Percentiles rank a stretch among this genome's conserved stretches.
Conservation (phyloP, 345 rosid genomes). For the Tarenaya hassleriana region DNA sequence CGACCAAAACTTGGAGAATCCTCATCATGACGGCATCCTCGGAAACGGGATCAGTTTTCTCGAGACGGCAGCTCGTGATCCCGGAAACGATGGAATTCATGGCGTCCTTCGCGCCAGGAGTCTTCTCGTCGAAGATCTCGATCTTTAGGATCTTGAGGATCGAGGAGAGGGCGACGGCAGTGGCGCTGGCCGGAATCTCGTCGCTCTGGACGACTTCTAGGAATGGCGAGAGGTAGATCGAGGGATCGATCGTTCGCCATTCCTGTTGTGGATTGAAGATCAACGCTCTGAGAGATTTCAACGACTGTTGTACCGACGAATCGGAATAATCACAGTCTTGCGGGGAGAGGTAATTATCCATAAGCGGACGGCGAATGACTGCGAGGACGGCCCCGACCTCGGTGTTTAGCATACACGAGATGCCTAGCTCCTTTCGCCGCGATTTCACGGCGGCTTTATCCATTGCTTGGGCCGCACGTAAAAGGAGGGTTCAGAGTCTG, state of each 20-base stretch:
- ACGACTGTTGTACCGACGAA: slow-evolving; percentile 47
- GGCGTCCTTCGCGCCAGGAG: slow-evolving; percentile 66
- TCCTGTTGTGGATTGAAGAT: slow-evolving; percentile 91
- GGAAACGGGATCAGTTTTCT: slow-evolving; percentile 46
- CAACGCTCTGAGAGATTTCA: slow-evolving; percentile 67
- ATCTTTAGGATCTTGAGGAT: slow-evolving; percentile 56
- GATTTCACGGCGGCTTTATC: slow-evolving; percentile 25
- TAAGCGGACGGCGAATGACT: slow-evolving; percentile 56
- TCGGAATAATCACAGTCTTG: slow-evolving; percentile 50
- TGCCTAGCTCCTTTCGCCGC: slow-evolving; percentile 50
- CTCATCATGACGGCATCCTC: slow-evolving; percentile 86
- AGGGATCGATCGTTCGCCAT: slow-evolving; percentile 75
- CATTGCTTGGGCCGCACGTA: slow-evolving; percentile 15
- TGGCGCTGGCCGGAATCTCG: slow-evolving; percentile 70
- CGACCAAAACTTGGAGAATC: slow-evolving; percentile 63
- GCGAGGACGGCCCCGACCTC: slow-evolving; percentile 86
- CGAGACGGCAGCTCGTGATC: slow-evolving; percentile 75
- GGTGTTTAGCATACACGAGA: slow-evolving; percentile 90
- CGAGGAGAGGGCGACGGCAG: slow-evolving; percentile 57
- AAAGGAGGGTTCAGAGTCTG: background rate
- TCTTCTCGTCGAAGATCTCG: slow-evolving; percentile 66
- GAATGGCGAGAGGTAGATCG: slow-evolving; percentile 70
- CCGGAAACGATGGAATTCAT: slow-evolving; percentile 49
- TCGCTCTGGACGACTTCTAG: slow-evolving; percentile 79
- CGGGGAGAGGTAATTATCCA: slow-evolving; percentile 32